Base-by-base conservation (phyloP, 768 basidiomycete species). In the Tubosaeta brunneosetosa region DNA sequence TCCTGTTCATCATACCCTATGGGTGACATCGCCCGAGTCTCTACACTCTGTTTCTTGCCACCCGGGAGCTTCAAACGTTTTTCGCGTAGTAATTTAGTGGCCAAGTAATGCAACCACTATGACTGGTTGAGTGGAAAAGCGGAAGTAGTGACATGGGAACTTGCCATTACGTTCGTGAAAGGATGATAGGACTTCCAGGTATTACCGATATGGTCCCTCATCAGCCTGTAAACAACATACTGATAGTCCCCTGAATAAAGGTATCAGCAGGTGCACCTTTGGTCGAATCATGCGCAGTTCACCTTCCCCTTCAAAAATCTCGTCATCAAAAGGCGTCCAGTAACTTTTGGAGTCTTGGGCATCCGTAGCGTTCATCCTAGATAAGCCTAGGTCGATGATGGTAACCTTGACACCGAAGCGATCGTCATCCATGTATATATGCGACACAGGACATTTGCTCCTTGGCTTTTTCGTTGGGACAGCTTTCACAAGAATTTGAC, bases 281-380 rank as follows among this genome's bases (percentile, higher is more conserved):
- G 22, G 38, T 29, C 16, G 16, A 40, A 29, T 51, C 9, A n/a
- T 11, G 27, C 29, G 43, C 14, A 31, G n/a, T 69, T 62, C 61
- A 84, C 92, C 95, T 74, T 90, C 83, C 29, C 95, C 95, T 72
- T 91, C 86, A 61, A 97, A 97, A 22, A 94, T 79, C 59, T 92
- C 92, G 11, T 86, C 82, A 44, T 97, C 94, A 55, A 97, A 83
- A 8, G 83, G 81, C 2, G 93, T 88, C 81, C 84, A 94, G 51
- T 86, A 82, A 29, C 67, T 71, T 50, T 74, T 71, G 10, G 75
- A 74, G 33, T 73, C 76, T 36, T 61, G 59, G 3, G 72, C 73
- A 66, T 78, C 80, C 13, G 73, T 73, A 1, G 81, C 79, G 59
- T 84, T 79, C 80, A 93, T 88, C 44, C 94, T 78, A 6, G 97